A percentile compares a stretch with the other conserved stretches of the same genome.
Conservation (phyloP, 2,329 filamentous ascomycete species). For the Colletotrichum sp. region DNA sequence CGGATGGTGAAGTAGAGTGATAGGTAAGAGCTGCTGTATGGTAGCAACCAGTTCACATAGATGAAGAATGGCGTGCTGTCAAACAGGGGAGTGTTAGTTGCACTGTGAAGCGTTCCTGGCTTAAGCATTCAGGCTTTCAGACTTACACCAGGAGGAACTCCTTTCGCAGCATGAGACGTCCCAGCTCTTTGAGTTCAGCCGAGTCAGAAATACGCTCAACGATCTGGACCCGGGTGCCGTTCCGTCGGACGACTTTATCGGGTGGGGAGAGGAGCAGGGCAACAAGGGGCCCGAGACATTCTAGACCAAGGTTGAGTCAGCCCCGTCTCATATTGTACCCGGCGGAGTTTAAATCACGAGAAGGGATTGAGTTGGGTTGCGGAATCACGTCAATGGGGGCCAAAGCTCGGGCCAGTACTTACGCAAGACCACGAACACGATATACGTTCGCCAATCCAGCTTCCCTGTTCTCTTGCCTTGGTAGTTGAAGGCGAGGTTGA, state of each 20-base stretch:
- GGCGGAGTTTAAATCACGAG: background rate
- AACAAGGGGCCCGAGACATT: slow-evolving; percentile 29
- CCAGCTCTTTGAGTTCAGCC: slow-evolving; percentile 27
- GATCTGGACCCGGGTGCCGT: slow-evolving; percentile 28
- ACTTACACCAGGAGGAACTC: slow-evolving; percentile 26
- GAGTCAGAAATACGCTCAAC: slow-evolving; percentile 24
- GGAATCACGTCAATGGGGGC: background rate
- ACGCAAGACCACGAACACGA: slow-evolving; percentile 31
- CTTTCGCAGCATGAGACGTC: slow-evolving; percentile 19
- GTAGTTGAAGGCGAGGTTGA: slow-evolving; percentile 49
- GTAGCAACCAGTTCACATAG: slow-evolving; percentile 25
- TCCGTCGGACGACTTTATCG: slow-evolving; percentile 29
- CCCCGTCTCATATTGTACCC: background rate
- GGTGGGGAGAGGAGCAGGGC: slow-evolving; percentile 31
- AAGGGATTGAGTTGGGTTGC: background rate
- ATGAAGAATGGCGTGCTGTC: slow-evolving; percentile 25
- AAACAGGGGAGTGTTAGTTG: background rate
- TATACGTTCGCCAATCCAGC: slow-evolving; percentile 29
- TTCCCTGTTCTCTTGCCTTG: slow-evolving; percentile 26
- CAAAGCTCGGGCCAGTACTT: background rate
- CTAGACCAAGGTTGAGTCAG: background rate
- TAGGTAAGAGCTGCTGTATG: slow-evolving; percentile 23
- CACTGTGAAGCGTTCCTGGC: background rate
- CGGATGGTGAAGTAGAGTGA: slow-evolving; percentile 27
- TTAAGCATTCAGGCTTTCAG: no score